Percentiles rank a stretch among this genome's conserved stretches.
Evolutionary conservation across 495 filamentous ascomycete species (phyloP).

Genomic region (Penicillium riverlandense): DNA sequence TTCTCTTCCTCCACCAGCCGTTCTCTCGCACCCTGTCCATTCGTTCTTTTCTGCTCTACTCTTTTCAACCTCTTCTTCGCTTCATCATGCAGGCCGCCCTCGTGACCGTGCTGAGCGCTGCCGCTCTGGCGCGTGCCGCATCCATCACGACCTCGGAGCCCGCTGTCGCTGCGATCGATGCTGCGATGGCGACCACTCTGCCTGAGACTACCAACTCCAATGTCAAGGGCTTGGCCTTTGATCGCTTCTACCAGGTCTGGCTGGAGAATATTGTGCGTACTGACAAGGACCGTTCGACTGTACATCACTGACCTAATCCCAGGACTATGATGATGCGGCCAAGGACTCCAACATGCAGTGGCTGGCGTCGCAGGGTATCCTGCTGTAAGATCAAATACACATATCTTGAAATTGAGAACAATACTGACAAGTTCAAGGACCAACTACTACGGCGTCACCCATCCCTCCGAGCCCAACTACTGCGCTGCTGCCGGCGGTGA

Average conservation of each 20-base stretch:
- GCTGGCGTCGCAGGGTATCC: constrained; percentile 54
- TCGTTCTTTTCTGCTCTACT: background rate
- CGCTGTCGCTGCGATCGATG: constrained; percentile 17
- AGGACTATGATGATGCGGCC: constrained; percentile 49
- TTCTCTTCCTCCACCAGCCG: background rate
- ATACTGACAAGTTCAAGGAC: constrained; percentile 14
- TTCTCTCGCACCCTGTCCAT: background rate
- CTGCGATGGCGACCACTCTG: constrained; percentile 19
- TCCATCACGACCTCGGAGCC: constrained; percentile 21
- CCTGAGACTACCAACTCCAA: constrained; percentile 44
- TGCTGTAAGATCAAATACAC: constrained; percentile 22
- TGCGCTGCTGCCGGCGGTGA: constrained; percentile 55
- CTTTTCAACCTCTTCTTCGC: background rate
- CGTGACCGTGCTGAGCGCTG: constrained; percentile 12
- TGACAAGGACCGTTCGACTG: background rate
- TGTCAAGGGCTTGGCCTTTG: constrained; percentile 56
- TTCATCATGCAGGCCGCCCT: constrained; percentile 19
- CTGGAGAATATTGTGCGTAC: constrained; percentile 60
- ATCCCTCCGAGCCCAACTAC: constrained; percentile 70
- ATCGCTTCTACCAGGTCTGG: constrained; percentile 64
- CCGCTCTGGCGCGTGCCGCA: constrained; percentile 16
- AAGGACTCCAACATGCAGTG: constrained; percentile 45
- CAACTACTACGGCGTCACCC: constrained; percentile 57
- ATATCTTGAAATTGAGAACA: background rate
- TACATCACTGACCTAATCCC: background rate